Percentiles rank a stretch among this genome's conserved stretches.
Evolutionary conservation across 495 filamentous ascomycete species (phyloP).

Genomic region (Xylaria sp.): DNA sequence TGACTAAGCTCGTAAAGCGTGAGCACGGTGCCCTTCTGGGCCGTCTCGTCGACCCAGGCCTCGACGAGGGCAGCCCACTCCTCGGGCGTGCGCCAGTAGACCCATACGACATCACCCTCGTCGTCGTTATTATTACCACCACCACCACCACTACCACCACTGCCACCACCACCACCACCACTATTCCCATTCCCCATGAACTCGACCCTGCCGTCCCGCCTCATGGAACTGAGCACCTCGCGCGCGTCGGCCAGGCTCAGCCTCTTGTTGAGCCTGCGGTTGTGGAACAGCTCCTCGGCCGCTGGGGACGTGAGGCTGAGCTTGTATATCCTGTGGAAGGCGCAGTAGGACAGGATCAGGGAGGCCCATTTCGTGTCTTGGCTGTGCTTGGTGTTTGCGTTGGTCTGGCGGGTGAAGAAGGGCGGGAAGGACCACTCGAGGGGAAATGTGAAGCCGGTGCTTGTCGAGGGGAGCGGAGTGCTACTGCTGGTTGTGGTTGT

Average conservation of each 20-base stretch:
- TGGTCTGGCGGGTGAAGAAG: constrained; percentile 83
- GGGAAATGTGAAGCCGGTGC: constrained; percentile 52
- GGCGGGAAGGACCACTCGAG: constrained; percentile 70
- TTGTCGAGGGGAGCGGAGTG: neutral
- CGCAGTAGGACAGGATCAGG: constrained; percentile 86
- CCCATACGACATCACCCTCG: constrained; percentile 47
- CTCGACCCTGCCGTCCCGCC: constrained; percentile 71
- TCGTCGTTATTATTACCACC: no score
- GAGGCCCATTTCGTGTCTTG: constrained; percentile 85
- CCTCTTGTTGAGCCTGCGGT: constrained; percentile 58
- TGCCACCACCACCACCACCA: no score
- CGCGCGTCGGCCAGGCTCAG: constrained; percentile 68
- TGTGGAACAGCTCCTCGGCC: constrained; percentile 59
- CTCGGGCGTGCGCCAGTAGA: constrained; percentile 58
- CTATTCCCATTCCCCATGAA: constrained; percentile 67
- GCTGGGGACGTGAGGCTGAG: constrained; percentile 62
- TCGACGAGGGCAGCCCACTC: constrained; percentile 57
- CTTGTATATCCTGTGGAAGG: constrained; percentile 72
- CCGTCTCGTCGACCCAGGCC: constrained; percentile 55
- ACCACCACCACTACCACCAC: no score
- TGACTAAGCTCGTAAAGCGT: constrained; percentile 58
- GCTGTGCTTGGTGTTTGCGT: constrained; percentile 72
- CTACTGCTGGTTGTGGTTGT: constrained; percentile 20
- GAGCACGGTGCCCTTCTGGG: constrained; percentile 53
- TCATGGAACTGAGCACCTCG: constrained; percentile 77